Conservation (phyloP, 495 filamentous ascomycete genomes). For the Articulospora tetracladia region DNA sequence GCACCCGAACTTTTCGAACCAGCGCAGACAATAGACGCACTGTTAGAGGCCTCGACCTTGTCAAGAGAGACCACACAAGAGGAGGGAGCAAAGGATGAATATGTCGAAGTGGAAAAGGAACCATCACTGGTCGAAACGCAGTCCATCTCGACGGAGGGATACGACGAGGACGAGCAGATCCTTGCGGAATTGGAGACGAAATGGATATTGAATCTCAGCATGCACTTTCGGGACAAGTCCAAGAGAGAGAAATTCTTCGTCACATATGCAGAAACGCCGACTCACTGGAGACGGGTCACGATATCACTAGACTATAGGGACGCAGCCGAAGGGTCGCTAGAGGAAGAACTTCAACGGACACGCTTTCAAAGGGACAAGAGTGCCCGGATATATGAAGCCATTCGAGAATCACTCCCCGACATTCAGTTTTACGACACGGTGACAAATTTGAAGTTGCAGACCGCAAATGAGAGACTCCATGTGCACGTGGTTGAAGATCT, state of each 20-base stretch:
- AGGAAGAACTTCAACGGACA: slow-evolving; percentile 72
- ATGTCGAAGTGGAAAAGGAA: slow-evolving; percentile 17
- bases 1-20: slow-evolving; percentile 21
- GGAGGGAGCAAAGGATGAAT: slow-evolving; percentile 13
- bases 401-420: slow-evolving; percentile 83
- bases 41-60: slow-evolving; percentile 4
- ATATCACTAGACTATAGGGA: slow-evolving; percentile 91
- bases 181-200: slow-evolving; percentile 78
- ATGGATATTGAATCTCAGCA: slow-evolving; percentile 97
- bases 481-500: slow-evolving; percentile 98
- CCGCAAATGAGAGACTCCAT: slow-evolving; percentile 82
- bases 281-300: slow-evolving; percentile 82
- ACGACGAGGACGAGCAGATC: slow-evolving; percentile 58
- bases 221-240: slow-evolving; percentile 96
- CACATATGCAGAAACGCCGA: slow-evolving; percentile 79
- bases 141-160: slow-evolving; percentile 46
- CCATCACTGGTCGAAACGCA: slow-evolving; percentile 22
- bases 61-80: slow-evolving; percentile 9
- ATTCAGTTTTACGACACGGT: slow-evolving; percentile 96
- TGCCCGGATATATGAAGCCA: slow-evolving; percentile 92
- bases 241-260: slow-evolving; percentile 98
- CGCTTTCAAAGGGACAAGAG: slow-evolving; percentile 91
- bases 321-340: slow-evolving; percentile 75
- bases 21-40: slow-evolving; percentile 13
- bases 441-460: slow-evolving; percentile 93